Conservation (phyloP, 2,329 filamentous ascomycete species). For the Pestalotiopsis sp. region DNA sequence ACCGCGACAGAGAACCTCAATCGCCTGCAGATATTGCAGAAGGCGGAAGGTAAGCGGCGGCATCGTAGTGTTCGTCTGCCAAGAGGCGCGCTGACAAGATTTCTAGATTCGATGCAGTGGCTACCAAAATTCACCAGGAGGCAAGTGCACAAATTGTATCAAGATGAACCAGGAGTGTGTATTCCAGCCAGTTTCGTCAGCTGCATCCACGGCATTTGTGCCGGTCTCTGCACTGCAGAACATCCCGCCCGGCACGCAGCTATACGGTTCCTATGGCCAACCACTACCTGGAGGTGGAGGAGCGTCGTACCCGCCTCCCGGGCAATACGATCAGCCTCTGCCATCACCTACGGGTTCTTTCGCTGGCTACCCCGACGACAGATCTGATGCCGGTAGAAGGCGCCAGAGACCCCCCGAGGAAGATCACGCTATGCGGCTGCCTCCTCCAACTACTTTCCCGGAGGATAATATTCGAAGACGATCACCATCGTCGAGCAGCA, state of each 20-base stretch:
- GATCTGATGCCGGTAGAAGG: slow-evolving; percentile 34
- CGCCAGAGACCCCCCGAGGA: slow-evolving; percentile 38
- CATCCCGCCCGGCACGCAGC: slow-evolving; percentile 58
- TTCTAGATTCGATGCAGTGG: slow-evolving; percentile 62
- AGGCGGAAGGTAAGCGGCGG: slow-evolving; percentile 56
- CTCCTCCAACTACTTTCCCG: slow-evolving; percentile 44
- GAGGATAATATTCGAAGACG: slow-evolving; percentile 55
- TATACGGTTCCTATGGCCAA: slow-evolving; percentile 62
- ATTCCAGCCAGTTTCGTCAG: slow-evolving; percentile 61
- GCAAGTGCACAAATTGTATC: slow-evolving; percentile 63
- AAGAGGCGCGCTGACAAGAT: slow-evolving; percentile 26
- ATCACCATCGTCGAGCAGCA: slow-evolving; percentile 56
- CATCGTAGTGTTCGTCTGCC: slow-evolving; percentile 4
- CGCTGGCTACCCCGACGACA: slow-evolving; percentile 39
- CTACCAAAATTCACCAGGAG: slow-evolving; percentile 60
- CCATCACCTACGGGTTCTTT: slow-evolving; percentile 40
- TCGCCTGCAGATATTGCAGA: slow-evolving; percentile 63
- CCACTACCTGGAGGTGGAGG: slow-evolving; percentile 43
- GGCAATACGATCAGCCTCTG: slow-evolving; percentile 33
- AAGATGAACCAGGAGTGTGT: slow-evolving; percentile 65
- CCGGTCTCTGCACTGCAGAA: slow-evolving; percentile 61
- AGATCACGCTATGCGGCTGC: slow-evolving; percentile 44
- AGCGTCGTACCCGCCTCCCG: slow-evolving; percentile 20
- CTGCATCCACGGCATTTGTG: slow-evolving; percentile 60
- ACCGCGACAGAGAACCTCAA: slow-evolving; percentile 61